Percentiles rank a stretch among this genome's conserved stretches.
These are phyloP conservation scores for Heliamphora exappendiculata DNA, from an alignment of 148 eudicot genomes.

Conservation along the genomic window DNA sequence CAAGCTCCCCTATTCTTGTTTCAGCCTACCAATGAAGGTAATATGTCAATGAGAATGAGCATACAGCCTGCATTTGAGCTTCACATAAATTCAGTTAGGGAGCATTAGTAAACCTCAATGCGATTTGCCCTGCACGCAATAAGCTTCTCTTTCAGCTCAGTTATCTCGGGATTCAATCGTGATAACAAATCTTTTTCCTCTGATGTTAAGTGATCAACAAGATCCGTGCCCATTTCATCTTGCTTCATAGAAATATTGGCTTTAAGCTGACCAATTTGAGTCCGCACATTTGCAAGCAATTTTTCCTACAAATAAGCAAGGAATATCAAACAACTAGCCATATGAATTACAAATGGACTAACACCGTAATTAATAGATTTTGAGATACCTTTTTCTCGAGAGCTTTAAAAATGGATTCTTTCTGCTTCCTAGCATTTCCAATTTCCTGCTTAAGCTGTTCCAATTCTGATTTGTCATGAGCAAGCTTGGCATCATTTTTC, in stretches of 20 bases:
- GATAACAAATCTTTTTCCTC: slow-evolving; percentile 69
- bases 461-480: slow-evolving; percentile 77
- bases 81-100: not conserved
- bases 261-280: slow-evolving; percentile 75
- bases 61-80: not conserved
- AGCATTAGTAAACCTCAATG: slow-evolving; percentile 56
- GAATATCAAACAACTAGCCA: slow-evolving; percentile 13
- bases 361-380: not conserved
- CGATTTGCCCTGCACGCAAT: slow-evolving; percentile 68
- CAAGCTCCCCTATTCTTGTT: slow-evolving; percentile 87
- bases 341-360: not conserved
- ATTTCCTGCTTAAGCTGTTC: slow-evolving; percentile 82
- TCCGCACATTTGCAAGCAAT: slow-evolving; percentile 50
- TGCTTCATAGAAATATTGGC: slow-evolving; percentile 57
- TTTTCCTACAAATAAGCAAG: slow-evolving; percentile 48
- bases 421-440: slow-evolving; percentile 75
- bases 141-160: slow-evolving; percentile 76
- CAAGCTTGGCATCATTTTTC: slow-evolving; percentile 83
- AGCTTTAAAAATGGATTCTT: slow-evolving; percentile 57
- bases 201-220: slow-evolving; percentile 80
- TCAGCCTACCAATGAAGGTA: slow-evolving; percentile 44
- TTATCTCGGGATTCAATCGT: slow-evolving; percentile 92
- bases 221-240: slow-evolving; percentile 94
- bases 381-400: slow-evolving; percentile 73
- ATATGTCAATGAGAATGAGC: not conserved